These are phyloP conservation scores for Plasmodiophora brassicae DNA, from an alignment of 208 protist species.

Conservation along the genomic window DNA sequence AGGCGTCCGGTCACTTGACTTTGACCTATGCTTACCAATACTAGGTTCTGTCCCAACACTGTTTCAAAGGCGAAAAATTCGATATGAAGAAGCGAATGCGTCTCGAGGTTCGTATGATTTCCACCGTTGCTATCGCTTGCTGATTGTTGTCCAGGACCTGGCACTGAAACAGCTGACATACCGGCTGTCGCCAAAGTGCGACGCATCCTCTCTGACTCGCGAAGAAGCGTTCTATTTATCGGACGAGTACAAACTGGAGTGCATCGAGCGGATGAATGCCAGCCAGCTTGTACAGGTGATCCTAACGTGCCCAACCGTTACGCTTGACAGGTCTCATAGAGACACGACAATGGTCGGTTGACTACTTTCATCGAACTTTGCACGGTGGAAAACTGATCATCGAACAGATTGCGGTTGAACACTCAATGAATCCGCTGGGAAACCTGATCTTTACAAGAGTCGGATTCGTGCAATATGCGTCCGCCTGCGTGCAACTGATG, in stretches of 20 bases:
- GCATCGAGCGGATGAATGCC: constrained; percentile 4
- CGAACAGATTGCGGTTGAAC: not conserved
- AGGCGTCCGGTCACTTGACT: not conserved
- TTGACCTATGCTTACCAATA: not conserved
- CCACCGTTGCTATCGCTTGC: not conserved
- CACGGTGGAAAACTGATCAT: not conserved
- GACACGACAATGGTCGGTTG: not conserved
- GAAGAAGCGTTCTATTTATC: constrained; percentile 24
- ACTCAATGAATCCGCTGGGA: constrained; percentile 11
- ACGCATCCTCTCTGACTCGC: not conserved
- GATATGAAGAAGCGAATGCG: constrained; percentile 3
- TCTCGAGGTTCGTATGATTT: not conserved
- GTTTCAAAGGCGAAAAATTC: not conserved
- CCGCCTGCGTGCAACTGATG: too few species aligned
- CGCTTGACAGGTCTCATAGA: not conserved
- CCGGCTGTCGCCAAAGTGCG: not conserved
- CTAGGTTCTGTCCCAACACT: not conserved
- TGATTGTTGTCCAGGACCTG: not conserved
- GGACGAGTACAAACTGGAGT: not conserved
- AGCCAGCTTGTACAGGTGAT: not conserved
- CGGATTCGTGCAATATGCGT: too few species aligned
- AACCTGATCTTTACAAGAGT: constrained; percentile 9
- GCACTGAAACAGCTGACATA: constrained; percentile 14
- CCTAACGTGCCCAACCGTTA: not conserved
- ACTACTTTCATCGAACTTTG: not conserved